Conservation (phyloP, 1,284 basidiomycete species). For the Moniliophthora roreri region DNA sequence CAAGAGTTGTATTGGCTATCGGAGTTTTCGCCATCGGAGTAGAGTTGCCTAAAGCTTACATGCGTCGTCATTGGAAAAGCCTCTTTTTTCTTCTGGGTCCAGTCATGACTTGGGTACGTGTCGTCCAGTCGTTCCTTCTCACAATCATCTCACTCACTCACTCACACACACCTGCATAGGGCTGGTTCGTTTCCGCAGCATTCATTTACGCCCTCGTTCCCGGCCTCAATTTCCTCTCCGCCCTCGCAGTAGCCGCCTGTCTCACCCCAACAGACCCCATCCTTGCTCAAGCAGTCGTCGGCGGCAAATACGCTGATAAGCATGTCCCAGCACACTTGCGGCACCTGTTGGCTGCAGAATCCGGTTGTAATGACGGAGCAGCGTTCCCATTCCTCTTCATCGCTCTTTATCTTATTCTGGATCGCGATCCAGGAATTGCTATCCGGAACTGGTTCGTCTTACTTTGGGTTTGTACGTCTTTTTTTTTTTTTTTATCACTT, state of each 20-base stretch:
- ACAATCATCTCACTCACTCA: constrained; percentile 1
- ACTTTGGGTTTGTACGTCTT: constrained; percentile 75
- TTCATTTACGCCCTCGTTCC: constrained; percentile 91
- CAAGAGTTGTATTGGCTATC: constrained; percentile 94
- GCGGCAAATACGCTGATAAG: constrained; percentile 97
- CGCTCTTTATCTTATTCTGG: constrained; percentile 84
- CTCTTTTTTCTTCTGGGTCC: constrained; percentile 86
- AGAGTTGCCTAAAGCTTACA: constrained; percentile 91
- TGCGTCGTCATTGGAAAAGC: constrained; percentile 88
- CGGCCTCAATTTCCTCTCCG: constrained; percentile 82
- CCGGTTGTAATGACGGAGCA: constrained; percentile 90
- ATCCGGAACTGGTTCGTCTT: constrained; percentile 81
- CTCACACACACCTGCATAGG: too few relatives aligned
- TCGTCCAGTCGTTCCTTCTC: neutral
- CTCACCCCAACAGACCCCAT: constrained; percentile 97
- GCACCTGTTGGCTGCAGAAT: constrained; percentile 88
- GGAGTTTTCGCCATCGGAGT: constrained; percentile 99
- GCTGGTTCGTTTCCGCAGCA: constrained; percentile 89
- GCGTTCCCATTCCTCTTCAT: constrained; percentile 97
- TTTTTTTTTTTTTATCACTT: neutral
- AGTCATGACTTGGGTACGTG: constrained; percentile 84
- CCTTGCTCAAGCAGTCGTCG: constrained; percentile 86
- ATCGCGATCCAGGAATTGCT: constrained; percentile 63
- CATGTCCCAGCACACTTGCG: constrained; percentile 94
- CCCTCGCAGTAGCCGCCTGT: constrained; percentile 89